phyloP scores from a whole-genome alignment of 768 basidiomycete species.

The Boletus pseudo-olivaceus region DNA sequence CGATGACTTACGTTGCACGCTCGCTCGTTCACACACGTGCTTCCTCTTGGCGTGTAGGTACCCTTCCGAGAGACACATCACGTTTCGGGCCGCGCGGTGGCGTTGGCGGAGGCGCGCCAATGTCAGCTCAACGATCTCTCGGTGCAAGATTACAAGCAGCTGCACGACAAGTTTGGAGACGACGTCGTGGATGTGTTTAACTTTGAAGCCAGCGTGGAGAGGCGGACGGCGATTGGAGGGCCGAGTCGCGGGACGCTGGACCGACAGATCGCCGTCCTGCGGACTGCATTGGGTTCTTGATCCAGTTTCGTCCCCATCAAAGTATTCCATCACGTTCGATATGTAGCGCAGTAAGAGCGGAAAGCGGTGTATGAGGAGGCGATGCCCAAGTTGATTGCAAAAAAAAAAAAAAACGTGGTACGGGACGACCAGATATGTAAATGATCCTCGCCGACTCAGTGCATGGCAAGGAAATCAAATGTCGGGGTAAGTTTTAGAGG shows the following conservation, averaged over 20 bases:
- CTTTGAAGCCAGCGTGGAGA: slow-evolving; percentile 94
- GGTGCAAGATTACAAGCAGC: slow-evolving; percentile 70
- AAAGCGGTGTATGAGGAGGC: no score
- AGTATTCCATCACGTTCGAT: neutral
- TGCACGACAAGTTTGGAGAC: slow-evolving; percentile 74
- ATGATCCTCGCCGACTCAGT: no score
- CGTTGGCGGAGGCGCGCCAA: slow-evolving; percentile 80
- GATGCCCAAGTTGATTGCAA: neutral
- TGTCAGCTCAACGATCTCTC: slow-evolving; percentile 81
- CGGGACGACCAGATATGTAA: no score
- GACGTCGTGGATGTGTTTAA: slow-evolving; percentile 87
- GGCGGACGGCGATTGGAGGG: slow-evolving; percentile 88
- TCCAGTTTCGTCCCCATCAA: no score
- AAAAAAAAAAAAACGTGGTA: neutral
- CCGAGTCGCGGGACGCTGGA: slow-evolving; percentile 81
- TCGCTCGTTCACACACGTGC: neutral
- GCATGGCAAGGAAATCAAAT: no score
- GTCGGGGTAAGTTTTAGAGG: no score
- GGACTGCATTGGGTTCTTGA: slow-evolving; percentile 46
- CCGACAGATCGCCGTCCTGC: slow-evolving; percentile 77
- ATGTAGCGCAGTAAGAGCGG: neutral
- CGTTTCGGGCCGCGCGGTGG: slow-evolving; percentile 94
- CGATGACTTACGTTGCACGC: neutral
- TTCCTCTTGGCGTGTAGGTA: slow-evolving; percentile 48
- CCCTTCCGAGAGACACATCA: slow-evolving; percentile 99